phyloP scores from a whole-genome alignment of 805 yeast genomes.

The Yarrowia sp. region DNA sequence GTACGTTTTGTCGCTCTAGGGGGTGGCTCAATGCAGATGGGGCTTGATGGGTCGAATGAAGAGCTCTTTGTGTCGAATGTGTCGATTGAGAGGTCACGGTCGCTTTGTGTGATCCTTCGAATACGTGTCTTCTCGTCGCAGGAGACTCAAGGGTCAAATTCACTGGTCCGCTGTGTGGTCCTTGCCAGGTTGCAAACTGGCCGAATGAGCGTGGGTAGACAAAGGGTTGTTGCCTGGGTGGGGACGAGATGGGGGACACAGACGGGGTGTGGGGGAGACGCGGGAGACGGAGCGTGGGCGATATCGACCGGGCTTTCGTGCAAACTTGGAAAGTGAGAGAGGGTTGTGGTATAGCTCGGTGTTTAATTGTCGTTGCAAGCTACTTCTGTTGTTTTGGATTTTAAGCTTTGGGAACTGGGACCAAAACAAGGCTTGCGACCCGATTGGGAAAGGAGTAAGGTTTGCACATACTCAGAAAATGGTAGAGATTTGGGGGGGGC shows the following conservation, averaged over 20 bases:
- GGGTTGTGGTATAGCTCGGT: not conserved
- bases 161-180: not conserved
- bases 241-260: conserved; percentile 4
- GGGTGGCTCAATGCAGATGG: too few relatives aligned
- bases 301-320: too few relatives aligned
- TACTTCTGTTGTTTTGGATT: conserved; percentile 23
- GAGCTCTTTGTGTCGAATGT: too few relatives aligned
- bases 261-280: not conserved
- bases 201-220: conserved; percentile 36
- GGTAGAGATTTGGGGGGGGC: not conserved
- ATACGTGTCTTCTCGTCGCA: not conserved
- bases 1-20: too few relatives aligned
- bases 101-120: too few relatives aligned
- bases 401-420: conserved; percentile 25
- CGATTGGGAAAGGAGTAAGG: conserved; percentile 38
- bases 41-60: too few relatives aligned
- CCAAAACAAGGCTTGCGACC: conserved; percentile 37
- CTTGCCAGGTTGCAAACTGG: conserved; percentile 33
- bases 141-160: too few relatives aligned
- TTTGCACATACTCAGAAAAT: not conserved
- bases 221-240: not conserved
- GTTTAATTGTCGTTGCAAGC: conserved; percentile 24
- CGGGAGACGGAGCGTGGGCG: not conserved
- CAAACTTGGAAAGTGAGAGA: too few relatives aligned
- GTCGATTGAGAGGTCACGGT: too few relatives aligned